These are phyloP conservation scores for Cystobasidium slooffiae DNA, from an alignment of 1,284 basidiomycete genomes.

Conservation along the genomic window DNA sequence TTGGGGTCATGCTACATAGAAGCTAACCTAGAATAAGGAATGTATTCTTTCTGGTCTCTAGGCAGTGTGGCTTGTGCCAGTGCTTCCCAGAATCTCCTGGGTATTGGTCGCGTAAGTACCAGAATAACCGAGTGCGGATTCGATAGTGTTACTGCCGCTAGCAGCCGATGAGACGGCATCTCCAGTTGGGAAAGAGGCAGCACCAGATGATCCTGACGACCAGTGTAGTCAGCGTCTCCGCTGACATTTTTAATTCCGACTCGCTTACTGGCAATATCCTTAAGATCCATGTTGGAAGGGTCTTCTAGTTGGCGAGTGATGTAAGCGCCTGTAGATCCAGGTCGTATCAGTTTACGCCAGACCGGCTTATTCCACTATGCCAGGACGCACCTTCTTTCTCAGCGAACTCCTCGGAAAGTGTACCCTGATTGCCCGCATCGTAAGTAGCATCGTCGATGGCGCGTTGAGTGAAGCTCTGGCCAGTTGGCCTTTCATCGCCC, in stretches of 20 bases:
- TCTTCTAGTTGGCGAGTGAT: conserved; percentile 26
- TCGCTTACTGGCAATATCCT: conserved; percentile 28
- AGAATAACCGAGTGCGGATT: not conserved
- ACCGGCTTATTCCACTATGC: not conserved
- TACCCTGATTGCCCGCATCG: conserved; percentile 10
- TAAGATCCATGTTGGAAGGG: conserved; percentile 39
- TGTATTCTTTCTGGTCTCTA: not conserved
- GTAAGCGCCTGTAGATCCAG: conserved; percentile 6
- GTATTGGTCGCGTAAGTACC: not conserved
- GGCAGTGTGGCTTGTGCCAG: conserved; percentile 10
- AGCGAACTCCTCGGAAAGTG: conserved; percentile 37
- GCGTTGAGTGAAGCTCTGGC: conserved; percentile 27
- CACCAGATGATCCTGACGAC: conserved; percentile 26
- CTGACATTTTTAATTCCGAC: not conserved
- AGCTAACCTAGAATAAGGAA: no score
- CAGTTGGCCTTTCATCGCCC: conserved; percentile 36
- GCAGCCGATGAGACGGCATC: conserved; percentile 32
- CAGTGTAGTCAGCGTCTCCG: no score
- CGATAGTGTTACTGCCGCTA: not conserved
- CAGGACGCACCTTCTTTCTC: conserved; percentile 35
- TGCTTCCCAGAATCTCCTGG: conserved; percentile 7
- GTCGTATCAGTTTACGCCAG: not conserved
- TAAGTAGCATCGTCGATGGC: conserved; percentile 14
- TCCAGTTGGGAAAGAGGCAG: conserved; percentile 26
- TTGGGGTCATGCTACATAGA: no score